phyloP scores from a whole-genome alignment of 2,329 filamentous ascomycete species.

The Fusarium brachygibbosum region DNA sequence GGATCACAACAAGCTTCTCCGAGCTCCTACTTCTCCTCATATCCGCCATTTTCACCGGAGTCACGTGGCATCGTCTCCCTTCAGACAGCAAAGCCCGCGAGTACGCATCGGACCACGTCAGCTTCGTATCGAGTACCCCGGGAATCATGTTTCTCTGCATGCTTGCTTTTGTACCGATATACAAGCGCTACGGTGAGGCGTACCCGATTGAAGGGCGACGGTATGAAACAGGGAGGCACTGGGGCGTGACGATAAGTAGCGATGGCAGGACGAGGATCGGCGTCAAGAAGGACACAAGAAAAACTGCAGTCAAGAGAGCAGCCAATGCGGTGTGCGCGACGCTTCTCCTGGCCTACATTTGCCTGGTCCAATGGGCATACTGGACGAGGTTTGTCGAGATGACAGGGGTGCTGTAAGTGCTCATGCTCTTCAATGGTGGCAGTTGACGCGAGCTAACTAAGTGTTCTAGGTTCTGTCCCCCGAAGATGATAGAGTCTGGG shows the following conservation, averaged over 20 bases:
- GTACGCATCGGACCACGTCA: conserved; percentile 37
- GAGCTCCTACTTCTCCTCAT: conserved; percentile 41
- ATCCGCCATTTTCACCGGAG: conserved; percentile 42
- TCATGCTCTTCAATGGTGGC: not conserved
- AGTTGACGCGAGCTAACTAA: not conserved
- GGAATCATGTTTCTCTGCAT: conserved; percentile 39
- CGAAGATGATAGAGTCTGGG: conserved; percentile 2
- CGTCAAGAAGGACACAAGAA: conserved; percentile 17
- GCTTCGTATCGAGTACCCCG: conserved; percentile 41
- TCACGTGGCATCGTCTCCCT: conserved; percentile 44
- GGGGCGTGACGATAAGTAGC: conserved; percentile 33
- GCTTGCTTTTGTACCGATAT: conserved; percentile 38
- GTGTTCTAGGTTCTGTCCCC: not conserved
- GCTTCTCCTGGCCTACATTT: conserved; percentile 32
- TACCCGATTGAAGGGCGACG: conserved; percentile 44
- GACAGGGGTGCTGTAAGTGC: conserved; percentile 37
- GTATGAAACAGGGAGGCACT: conserved; percentile 38
- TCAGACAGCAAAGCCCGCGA: conserved; percentile 16
- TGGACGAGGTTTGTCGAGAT: conserved; percentile 40
- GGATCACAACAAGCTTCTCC: conserved; percentile 35
- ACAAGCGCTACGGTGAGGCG: conserved; percentile 44
- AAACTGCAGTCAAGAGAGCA: conserved; percentile 19
- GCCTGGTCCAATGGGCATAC: conserved; percentile 34
- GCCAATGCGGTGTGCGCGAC: conserved; percentile 6
- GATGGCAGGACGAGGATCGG: conserved; percentile 37